Base-by-base conservation (phyloP, 352 stramenopile species). In the Phytophthora sp. region DNA sequence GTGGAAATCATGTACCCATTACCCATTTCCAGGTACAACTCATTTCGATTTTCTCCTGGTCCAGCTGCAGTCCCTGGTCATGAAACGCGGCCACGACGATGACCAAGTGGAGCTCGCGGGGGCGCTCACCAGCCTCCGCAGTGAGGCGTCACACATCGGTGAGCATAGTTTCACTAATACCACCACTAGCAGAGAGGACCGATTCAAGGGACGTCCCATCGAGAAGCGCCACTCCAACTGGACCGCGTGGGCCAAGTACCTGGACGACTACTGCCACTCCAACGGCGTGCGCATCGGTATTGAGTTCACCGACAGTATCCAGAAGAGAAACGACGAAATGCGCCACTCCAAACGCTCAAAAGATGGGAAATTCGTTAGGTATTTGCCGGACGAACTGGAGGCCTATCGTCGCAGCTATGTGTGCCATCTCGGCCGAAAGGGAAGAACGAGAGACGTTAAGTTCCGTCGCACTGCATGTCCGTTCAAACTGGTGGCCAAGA, bases 391-490 rank as follows among this genome's bases (percentile, higher is more conserved):
- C 42, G 24, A 42, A 23, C 18, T 61, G 53, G 52, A 59, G 11
- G 36, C 38, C 12, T 59, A 59, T 59, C 52, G 52, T 59, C 52
- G 52, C 39, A 59, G 52, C 20, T 61, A 61, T 27, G 39, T 61
- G 39, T 61, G 39, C 26, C 54, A 45, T 53, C 29, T 53, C 18
- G 54, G 54, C 16, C 39, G 54, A 11, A 61, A 61, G 29, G 53
- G 53, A 29, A 26, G 53, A 16, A 61, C 39, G 15, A 24, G 53
- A 3, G 53, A 61, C n/a, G 27, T 52, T 29, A 61, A 61, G 38
- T 61, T 61, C 20, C 54, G 41, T 29, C 29, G 39, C 12, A 61
- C 53, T 18, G 53, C 53, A 41, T 61, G 53, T 44, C 54, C 54
- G 0, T 61, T 61, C 20, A 61, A 53, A 52, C 38, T 61, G 6